Evolutionary conservation across 352 stramenopile species (phyloP), one percentile per base, ranked within the genome.

Genomic region (Blastocystis sp.): DNA sequence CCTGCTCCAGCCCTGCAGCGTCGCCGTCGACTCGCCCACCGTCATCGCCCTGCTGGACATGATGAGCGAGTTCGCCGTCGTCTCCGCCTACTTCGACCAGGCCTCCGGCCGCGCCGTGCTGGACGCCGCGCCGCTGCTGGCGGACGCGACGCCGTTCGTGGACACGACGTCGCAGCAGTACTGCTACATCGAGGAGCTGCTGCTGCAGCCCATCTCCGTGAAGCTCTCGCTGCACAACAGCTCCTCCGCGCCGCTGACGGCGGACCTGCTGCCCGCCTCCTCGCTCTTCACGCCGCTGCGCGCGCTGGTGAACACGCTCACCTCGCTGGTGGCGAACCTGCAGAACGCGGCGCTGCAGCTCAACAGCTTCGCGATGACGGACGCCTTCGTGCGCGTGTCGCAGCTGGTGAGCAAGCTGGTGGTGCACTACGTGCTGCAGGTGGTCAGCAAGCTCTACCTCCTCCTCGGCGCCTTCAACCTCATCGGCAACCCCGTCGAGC

Each of bases 171-270:
- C 43, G 28, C n/a, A 70, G 40, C 45, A 14, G 40, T 79, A 88
- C 34, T 78, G 79, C 62, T 52, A 78, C 10, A 52, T 52, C 10
- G 78, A 88, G 2, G 62, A 76, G n/a, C 76, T 88, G n/a, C 52
- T 79, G 28, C 48, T 88, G 7, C 78, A 88, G 68, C 78, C 78
- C 4, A 88, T 88, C 24, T 65, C 60, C 14, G 66, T 88, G 11
- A 79, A 79, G 28, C 48, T 88, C 52, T 68, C 61, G 3, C 66
- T 60, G 24, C 40, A 65, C 57, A 88, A 79, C 42, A 34, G 78
- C 57, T 34, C 78, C 9, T 76, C 78, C 10, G 64, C 64, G 10
- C 60, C 78, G 2, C 60, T 88, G 64, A 78, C 78, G 11, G 42
- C 63, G n/a, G 43, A n/a, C 17, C n/a, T 88, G 34, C 63, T 88